phyloP scores from a whole-genome alignment of 2,329 filamentous ascomycete species.

The Monilinia fructigena region DNA sequence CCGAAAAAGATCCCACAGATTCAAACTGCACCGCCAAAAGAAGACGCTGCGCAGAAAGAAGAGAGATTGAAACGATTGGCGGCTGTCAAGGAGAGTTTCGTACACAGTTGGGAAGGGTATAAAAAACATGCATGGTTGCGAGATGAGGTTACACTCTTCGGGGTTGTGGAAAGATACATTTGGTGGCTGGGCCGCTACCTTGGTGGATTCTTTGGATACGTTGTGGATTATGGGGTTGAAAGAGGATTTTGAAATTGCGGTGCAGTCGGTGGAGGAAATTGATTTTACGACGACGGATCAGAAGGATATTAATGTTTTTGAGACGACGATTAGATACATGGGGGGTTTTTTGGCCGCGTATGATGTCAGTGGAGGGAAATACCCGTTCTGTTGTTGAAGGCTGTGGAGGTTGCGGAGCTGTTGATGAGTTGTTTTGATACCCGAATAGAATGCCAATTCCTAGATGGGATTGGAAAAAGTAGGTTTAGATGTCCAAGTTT shows the following conservation, averaged over 20 bases:
- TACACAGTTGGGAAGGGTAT: constrained; percentile 73
- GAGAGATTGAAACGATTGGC: constrained; percentile 32
- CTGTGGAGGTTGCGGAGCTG: constrained; percentile 68
- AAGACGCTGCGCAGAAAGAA: constrained; percentile 30
- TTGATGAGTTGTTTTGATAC: constrained; percentile 76
- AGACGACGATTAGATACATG: constrained; percentile 88
- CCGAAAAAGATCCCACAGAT: constrained; percentile 35
- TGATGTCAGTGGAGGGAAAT: constrained; percentile 72
- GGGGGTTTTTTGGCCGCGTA: constrained; percentile 85
- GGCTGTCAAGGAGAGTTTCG: constrained; percentile 38
- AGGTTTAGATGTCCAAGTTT: constrained; percentile 43
- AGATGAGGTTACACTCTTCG: constrained; percentile 76
- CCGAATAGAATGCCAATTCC: constrained; percentile 85
- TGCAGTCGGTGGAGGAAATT: constrained; percentile 65
- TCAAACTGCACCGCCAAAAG: constrained; percentile 32
- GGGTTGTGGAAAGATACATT: constrained; percentile 74
- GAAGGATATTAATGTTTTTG: constrained; percentile 60
- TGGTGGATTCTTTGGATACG: constrained; percentile 80
- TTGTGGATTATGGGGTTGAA: constrained; percentile 83
- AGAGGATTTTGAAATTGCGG: constrained; percentile 76
- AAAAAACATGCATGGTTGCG: constrained; percentile 76
- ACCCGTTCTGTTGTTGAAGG: constrained; percentile 67
- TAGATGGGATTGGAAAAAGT: constrained; percentile 47
- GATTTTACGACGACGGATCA: constrained; percentile 70
- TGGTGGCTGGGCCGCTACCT: constrained; percentile 84